Conservation (phyloP, 78 protist species). For the Planoprotostelium fungivorum region DNA sequence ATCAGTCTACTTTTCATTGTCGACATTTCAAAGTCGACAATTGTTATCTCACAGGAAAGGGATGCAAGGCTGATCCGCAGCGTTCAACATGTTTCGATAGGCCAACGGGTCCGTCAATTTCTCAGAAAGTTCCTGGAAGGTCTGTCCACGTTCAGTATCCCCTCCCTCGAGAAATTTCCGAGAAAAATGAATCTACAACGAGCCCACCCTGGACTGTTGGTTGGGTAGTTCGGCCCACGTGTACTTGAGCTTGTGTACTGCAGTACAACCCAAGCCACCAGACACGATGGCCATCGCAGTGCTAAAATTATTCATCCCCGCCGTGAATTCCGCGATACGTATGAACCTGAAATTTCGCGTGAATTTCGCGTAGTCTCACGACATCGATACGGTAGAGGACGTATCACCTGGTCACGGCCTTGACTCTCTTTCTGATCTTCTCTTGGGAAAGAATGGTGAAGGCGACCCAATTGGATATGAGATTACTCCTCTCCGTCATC, state of each 20-base stretch:
- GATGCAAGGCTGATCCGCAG: neutral
- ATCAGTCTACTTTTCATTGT: too few relatives aligned
- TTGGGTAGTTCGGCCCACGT: slow-evolving; percentile 56
- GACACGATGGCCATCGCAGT: slow-evolving; percentile 50
- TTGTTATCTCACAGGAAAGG: neutral
- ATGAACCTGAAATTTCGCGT: neutral
- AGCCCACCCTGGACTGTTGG: neutral
- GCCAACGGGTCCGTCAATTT: neutral
- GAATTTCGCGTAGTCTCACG: too few relatives aligned
- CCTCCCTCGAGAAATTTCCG: too few relatives aligned
- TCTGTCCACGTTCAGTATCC: too few relatives aligned
- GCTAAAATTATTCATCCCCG: slow-evolving; percentile 33
- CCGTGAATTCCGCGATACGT: neutral
- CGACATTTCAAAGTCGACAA: too few relatives aligned
- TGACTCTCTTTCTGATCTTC: neutral
- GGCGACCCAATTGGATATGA: slow-evolving; percentile 6
- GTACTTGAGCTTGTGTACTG: slow-evolving; percentile 38
- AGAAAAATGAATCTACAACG: too few relatives aligned
- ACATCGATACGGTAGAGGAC: neutral
- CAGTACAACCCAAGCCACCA: slow-evolving; percentile 31
- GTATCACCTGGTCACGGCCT: neutral
- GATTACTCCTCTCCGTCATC: neutral
- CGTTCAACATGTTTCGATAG: neutral
- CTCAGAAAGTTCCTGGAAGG: neutral
- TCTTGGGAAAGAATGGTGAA: neutral